These are phyloP conservation scores for Penicillium desertorum DNA, from an alignment of 495 filamentous ascomycete genomes.

Conservation along the genomic window DNA sequence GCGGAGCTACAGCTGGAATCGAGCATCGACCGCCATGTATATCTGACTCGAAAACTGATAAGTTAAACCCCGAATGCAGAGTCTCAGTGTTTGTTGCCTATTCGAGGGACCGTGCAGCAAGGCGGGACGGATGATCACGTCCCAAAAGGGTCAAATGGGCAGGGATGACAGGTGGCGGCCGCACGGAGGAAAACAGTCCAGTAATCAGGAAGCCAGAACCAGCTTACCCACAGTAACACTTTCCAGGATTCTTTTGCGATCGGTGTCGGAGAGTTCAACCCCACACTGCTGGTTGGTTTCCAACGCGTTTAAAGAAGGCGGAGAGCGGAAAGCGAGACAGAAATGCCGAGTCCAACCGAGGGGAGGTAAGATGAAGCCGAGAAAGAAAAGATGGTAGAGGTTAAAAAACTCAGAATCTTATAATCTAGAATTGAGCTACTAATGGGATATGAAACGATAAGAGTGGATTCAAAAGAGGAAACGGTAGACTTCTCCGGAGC, in stretches of 20 bases:
- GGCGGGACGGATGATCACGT: constrained; percentile 9
- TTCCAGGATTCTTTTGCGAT: not conserved
- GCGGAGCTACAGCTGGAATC: constrained; percentile 18
- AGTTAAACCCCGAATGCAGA: not conserved
- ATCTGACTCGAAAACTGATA: not conserved
- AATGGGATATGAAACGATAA: no score
- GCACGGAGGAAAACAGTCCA: constrained; percentile 11
- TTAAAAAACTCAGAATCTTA: not conserved
- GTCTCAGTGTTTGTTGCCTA: not conserved
- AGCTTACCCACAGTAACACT: not conserved
- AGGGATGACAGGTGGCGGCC: constrained; percentile 19
- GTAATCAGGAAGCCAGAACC: not conserved
- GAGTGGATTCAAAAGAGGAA: no score
- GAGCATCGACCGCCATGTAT: constrained; percentile 28
- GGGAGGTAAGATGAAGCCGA: constrained; percentile 6
- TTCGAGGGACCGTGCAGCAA: constrained; percentile 16
- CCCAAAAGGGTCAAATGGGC: constrained; percentile 3
- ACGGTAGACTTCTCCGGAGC: no score
- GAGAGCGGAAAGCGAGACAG: constrained; percentile 14
- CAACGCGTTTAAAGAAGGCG: constrained; percentile 6
- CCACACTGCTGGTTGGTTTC: constrained; percentile 15
- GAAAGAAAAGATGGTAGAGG: not conserved
- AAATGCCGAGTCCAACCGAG: constrained; percentile 19
- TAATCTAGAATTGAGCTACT: no score
- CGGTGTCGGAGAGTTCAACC: constrained; percentile 11